Base-by-base conservation (phyloP, 2,329 filamentous ascomycete species). In the Fusarium abutilonis region DNA sequence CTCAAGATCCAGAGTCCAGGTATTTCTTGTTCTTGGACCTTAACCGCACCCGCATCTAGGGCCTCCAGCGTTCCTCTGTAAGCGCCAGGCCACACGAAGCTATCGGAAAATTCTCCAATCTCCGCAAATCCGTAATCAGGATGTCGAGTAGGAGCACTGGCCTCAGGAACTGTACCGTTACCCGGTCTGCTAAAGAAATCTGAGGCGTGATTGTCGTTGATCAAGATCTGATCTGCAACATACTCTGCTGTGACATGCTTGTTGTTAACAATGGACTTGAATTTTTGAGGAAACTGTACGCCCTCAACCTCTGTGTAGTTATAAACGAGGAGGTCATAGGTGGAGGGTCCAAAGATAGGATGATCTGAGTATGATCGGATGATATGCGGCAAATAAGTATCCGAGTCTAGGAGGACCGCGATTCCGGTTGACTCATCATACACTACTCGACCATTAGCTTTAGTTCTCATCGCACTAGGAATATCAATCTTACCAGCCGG, bases 181-280 rank as follows among this genome's bases (percentile, higher is more conserved):
- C 52, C 44, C 13, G 31, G 56, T 3, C 15, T 32, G 4, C 19
- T 13, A 0, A 46, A 26, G 5, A 60, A 51, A 0, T 48, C 21
- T 19, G 19, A 4, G 19, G 19, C 19, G 19, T 19, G 19, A 19
- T 19, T 19, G 19, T 4, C 4, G 21, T 60, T 60, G 2, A 56
- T 4, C 1, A 34, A 51, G 9, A 56, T 41, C 11, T 52, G 15
- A 10, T 56, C 52, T 6, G 56, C 38, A 8, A 44, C n/a, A 19
- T 42, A 60, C 19, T 56, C 56, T 9, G 56, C 52, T 2, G 52
- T 26, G 7, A 56, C 46, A 8, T 47, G 36, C 9, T 51, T 32
- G 4, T 52, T 41, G 28, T 60, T 60, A 19, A 52, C 56, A 26
- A 60, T 28, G 4, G 52, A 51, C 38, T 56, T 46, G 15, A 56